These are phyloP conservation scores for Tetrastigma voinierianum DNA, from an alignment of 164 flowering plant species.

Conservation along the genomic window DNA sequence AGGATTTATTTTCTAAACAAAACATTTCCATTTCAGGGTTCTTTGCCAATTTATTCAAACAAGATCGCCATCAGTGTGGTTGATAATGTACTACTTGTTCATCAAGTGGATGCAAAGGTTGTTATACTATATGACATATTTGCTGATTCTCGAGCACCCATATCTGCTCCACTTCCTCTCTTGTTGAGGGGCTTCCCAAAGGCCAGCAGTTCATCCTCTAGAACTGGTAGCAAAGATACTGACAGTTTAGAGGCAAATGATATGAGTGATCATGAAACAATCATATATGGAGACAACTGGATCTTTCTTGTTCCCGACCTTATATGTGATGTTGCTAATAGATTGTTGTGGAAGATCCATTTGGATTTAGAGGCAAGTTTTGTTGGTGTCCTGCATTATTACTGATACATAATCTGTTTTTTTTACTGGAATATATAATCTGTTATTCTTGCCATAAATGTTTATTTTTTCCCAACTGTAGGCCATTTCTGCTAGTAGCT, in stretches of 20 bases:
- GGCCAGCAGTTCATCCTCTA: slow-evolving; percentile 35
- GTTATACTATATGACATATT: slow-evolving; percentile 85
- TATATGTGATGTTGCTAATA: slow-evolving; percentile 63
- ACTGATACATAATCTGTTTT: background rate
- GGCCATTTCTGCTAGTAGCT: slow-evolving; percentile 96
- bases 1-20: background rate
- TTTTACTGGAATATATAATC: background rate
- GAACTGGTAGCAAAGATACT: slow-evolving; percentile 25
- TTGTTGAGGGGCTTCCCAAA: slow-evolving; percentile 61
- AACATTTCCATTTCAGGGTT: slow-evolving; percentile 54
- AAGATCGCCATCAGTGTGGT: slow-evolving; percentile 83
- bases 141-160: slow-evolving; percentile 80
- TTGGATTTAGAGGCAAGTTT: slow-evolving; percentile 80
- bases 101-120: slow-evolving; percentile 98
- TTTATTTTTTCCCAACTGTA: slow-evolving; percentile 28
- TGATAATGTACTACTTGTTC: slow-evolving; percentile 90
- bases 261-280: slow-evolving; percentile 37
- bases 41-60: slow-evolving; percentile 86
- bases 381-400: background rate
- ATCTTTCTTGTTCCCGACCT: slow-evolving; percentile 85
- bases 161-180: slow-evolving; percentile 98
- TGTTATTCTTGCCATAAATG: background rate
- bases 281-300: slow-evolving; percentile 84
- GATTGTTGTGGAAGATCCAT: slow-evolving; percentile 79
- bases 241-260: slow-evolving; percentile 36